Evolutionary conservation across 768 basidiomycete genomes (phyloP).

Genomic region (Boletus coccyginus): DNA sequence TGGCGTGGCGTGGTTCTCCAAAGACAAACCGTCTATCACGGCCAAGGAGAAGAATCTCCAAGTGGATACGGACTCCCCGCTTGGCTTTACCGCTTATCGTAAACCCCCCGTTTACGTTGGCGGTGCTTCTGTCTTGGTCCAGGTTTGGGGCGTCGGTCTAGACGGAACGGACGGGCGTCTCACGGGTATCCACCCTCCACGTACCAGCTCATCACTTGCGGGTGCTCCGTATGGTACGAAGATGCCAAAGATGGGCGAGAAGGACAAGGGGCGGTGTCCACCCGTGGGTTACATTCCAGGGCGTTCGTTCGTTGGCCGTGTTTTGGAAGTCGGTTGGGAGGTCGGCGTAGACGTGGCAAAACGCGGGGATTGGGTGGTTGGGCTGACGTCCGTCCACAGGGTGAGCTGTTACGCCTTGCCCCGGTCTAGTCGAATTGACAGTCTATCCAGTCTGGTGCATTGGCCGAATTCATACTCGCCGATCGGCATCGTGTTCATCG

Average conservation of each 20-base stretch:
- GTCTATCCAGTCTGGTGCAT: conserved; percentile 65
- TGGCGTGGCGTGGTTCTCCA: conserved; percentile 30
- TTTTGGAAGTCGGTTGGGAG: conserved; percentile 78
- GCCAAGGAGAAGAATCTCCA: conserved; percentile 7
- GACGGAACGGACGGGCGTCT: conserved; percentile 72
- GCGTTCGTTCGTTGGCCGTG: conserved; percentile 80
- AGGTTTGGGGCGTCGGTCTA: conserved; percentile 87
- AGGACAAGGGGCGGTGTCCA: conserved; percentile 24
- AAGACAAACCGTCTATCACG: conserved; percentile 17
- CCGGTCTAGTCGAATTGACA: conserved; percentile 5
- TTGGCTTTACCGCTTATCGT: conserved; percentile 71
- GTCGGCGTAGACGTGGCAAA: conserved; percentile 47
- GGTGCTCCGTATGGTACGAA: conserved; percentile 23
- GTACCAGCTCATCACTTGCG: conserved; percentile 9
- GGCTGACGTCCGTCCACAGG: conserved; percentile 76
- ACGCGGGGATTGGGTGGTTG: conserved; percentile 87
- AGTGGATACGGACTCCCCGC: conserved; percentile 29
- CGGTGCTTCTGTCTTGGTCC: conserved; percentile 69
- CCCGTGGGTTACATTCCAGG: conserved; percentile 79
- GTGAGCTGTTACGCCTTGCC: conserved; percentile 40
- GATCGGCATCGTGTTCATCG: conserved; percentile 77
- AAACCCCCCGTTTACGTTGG: conserved; percentile 73
- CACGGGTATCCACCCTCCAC: conserved; percentile 43
- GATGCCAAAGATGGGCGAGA: conserved; percentile 20
- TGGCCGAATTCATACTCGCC: conserved; percentile 84